These are phyloP conservation scores for Entomortierella beljakovae DNA, from an alignment of 192 early-diverging fungal species.

Conservation along the genomic window DNA sequence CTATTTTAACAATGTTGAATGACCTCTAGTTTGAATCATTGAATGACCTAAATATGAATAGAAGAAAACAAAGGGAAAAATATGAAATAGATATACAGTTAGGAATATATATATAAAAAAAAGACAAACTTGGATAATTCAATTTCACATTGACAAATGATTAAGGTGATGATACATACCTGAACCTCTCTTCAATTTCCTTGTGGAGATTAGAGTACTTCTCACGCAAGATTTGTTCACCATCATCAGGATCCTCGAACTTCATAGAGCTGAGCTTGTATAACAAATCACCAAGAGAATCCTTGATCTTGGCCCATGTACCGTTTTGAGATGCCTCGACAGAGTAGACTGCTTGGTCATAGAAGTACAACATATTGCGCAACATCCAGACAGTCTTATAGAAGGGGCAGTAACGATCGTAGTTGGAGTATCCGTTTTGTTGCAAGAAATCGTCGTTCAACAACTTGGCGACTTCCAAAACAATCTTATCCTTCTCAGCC, in stretches of 20 bases:
- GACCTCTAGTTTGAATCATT: slow-evolving; percentile 45
- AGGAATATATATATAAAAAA: not conserved
- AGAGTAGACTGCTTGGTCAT: slow-evolving; percentile 92
- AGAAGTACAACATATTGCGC: slow-evolving; percentile 97
- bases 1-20: not conserved
- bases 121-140: not conserved
- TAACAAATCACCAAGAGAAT: slow-evolving; percentile 89
- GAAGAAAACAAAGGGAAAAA: not conserved
- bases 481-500: slow-evolving; percentile 98
- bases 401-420: slow-evolving; percentile 99
- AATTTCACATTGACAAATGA: not conserved
- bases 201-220: slow-evolving; percentile 91
- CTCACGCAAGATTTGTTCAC: slow-evolving; percentile 88
- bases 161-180: slow-evolving; percentile 30
- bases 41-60: slow-evolving; percentile 30
- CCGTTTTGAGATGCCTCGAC: slow-evolving; percentile 93
- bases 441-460: slow-evolving; percentile 99
- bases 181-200: slow-evolving; percentile 97
- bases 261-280: slow-evolving; percentile 99
- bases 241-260: slow-evolving; percentile 99
- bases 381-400: slow-evolving; percentile 99
- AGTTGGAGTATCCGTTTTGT: slow-evolving; percentile 99
- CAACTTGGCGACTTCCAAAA: slow-evolving; percentile 95
- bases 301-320: slow-evolving; percentile 96
- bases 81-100: not conserved